Conservation (phyloP, 2,329 filamentous ascomycete genomes). For the Aureobasidium sp. region DNA sequence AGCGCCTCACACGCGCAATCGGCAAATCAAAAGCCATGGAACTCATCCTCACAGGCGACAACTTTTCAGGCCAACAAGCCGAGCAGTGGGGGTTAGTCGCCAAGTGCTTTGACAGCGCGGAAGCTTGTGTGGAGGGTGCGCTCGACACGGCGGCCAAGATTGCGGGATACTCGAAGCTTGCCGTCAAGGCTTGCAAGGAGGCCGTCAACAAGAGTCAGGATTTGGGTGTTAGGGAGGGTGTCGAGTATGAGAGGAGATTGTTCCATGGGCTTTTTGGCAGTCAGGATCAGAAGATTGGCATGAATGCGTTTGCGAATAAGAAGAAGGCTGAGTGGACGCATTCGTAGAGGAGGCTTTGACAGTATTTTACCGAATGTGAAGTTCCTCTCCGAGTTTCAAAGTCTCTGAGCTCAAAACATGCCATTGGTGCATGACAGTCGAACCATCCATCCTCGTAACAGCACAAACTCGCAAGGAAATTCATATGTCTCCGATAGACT, state of each 20-base stretch:
- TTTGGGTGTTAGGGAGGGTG: constrained; percentile 74
- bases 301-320: constrained; percentile 95
- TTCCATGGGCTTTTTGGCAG: constrained; percentile 93
- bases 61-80: constrained; percentile 76
- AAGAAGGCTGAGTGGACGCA: constrained; percentile 86
- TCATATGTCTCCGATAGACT: too few relatives aligned
- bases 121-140: constrained; percentile 74
- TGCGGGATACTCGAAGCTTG: constrained; percentile 77
- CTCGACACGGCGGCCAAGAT: constrained; percentile 83
- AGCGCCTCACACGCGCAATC: constrained; percentile 69
- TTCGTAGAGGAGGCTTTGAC: constrained; percentile 44
- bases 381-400: too few relatives aligned
- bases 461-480: too few relatives aligned
- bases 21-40: constrained; percentile 80
- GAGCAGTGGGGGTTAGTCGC: constrained; percentile 88
- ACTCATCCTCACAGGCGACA: constrained; percentile 77
- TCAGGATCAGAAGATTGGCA: constrained; percentile 92
- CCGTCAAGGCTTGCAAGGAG: constrained; percentile 86
- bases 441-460: too few relatives aligned
- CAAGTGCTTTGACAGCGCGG: constrained; percentile 68
- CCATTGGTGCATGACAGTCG: too few relatives aligned
- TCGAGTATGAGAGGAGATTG: constrained; percentile 88
- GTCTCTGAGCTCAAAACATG: too few relatives aligned
- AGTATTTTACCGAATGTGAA: too few relatives aligned
- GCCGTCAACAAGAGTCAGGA: constrained; percentile 99